Percentiles rank a stretch among this genome's conserved stretches.
Conservation (phyloP, 352 stramenopile genomes). For the Pythium dissotocum region DNA sequence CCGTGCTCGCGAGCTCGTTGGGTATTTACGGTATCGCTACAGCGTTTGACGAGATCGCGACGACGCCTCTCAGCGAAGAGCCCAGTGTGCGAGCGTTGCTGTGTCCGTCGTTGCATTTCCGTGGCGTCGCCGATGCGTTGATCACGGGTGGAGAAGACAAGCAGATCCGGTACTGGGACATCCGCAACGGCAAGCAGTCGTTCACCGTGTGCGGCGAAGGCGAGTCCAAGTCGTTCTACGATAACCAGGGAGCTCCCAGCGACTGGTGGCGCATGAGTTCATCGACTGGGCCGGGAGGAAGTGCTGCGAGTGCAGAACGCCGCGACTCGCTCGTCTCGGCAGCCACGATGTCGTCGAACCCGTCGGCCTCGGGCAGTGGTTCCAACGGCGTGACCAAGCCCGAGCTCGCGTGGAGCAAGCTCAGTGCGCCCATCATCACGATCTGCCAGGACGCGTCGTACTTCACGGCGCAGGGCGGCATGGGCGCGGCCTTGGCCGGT, state of each 20-base stretch:
- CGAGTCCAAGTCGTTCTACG: slow-evolving; percentile 86
- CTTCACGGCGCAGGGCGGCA: slow-evolving; percentile 51
- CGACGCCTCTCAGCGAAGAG: slow-evolving; percentile 70
- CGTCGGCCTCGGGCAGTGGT: slow-evolving; percentile 6
- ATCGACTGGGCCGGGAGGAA: slow-evolving; percentile 35
- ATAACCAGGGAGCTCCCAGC: slow-evolving; percentile 70
- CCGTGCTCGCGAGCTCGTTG: slow-evolving; percentile 72
- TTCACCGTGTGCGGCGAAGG: slow-evolving; percentile 92
- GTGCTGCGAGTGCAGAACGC: slow-evolving; percentile 26
- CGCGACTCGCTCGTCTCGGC: slow-evolving; percentile 30
- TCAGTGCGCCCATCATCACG: slow-evolving; percentile 80
- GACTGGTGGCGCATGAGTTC: slow-evolving; percentile 87
- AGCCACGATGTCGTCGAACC: slow-evolving; percentile 31
- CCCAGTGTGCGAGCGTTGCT: slow-evolving; percentile 86
- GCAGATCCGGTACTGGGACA: slow-evolving; percentile 97
- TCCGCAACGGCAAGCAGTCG: slow-evolving; percentile 91
- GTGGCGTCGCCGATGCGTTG: slow-evolving; percentile 79
- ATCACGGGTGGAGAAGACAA: slow-evolving; percentile 95
- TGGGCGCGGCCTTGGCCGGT: slow-evolving; percentile 45
- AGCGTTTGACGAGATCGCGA: slow-evolving; percentile 82
- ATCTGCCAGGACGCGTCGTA: slow-evolving; percentile 85
- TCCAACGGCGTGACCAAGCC: slow-evolving; percentile 61
- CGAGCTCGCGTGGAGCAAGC: slow-evolving; percentile 86
- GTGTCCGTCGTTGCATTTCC: slow-evolving; percentile 87
- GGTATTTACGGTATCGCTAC: slow-evolving; percentile 81